Evolutionary conservation across 805 yeast genomes (phyloP).

Genomic region (Nematodospora valgi): DNA sequence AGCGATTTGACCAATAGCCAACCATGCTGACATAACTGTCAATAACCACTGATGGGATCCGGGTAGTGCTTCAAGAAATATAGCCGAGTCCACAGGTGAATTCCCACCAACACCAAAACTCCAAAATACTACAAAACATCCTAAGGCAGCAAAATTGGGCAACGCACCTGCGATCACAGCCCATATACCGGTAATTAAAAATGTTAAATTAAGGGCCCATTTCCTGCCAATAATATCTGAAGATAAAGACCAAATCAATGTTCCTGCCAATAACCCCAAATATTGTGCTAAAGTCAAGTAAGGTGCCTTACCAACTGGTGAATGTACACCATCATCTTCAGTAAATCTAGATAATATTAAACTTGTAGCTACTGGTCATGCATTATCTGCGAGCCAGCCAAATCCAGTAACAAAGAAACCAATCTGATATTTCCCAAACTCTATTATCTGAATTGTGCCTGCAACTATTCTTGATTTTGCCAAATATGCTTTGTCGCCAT

Average conservation of each 20-base stretch:
- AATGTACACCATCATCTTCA: conserved; percentile 35
- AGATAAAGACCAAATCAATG: conserved; percentile 27
- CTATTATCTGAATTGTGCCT: conserved; percentile 33
- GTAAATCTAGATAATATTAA: conserved; percentile 27
- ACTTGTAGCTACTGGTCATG: conserved; percentile 37
- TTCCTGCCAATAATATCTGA: conserved; percentile 29
- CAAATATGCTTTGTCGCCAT: conserved; percentile 15
- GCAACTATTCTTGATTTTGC: conserved; percentile 19
- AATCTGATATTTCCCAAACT: conserved; percentile 45
- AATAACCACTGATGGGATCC: conserved; percentile 22
- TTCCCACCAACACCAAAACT: conserved; percentile 32
- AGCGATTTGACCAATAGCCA: conserved; percentile 63
- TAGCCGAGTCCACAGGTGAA: conserved; percentile 29
- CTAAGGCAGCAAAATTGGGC: conserved; percentile 27
- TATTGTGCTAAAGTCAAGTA: conserved; percentile 44
- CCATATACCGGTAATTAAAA: conserved; percentile 24
- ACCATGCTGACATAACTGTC: conserved; percentile 46
- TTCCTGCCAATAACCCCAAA: conserved; percentile 31
- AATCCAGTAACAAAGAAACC: conserved; percentile 55
- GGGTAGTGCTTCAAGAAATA: conserved; percentile 28
- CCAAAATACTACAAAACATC: conserved; percentile 24
- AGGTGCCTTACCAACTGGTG: conserved; percentile 30
- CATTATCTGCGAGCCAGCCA: conserved; percentile 51
- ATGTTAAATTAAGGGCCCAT: conserved; percentile 28
- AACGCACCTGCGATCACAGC: conserved; percentile 27